A percentile compares a stretch with the other conserved stretches of the same genome.
phyloP scores from a whole-genome alignment of 2,329 filamentous ascomycete genomes.

The Aureobasidium sp. region DNA sequence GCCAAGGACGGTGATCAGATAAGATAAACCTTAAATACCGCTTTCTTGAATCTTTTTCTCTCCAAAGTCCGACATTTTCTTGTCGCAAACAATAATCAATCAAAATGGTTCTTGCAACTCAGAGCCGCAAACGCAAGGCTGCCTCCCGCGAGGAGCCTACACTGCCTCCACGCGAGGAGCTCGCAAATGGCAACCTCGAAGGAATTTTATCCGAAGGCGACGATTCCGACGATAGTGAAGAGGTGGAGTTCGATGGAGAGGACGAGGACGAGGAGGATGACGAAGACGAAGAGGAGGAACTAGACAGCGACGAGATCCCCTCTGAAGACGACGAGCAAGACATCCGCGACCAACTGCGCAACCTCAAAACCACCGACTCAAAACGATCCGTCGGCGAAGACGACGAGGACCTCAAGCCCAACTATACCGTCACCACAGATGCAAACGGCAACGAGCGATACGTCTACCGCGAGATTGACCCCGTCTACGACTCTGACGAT shows the following conservation, averaged over 20 bases:
- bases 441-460: conserved; percentile 89
- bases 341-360: conserved; percentile 39
- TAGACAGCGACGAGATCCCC: conserved; percentile 35
- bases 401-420: conserved; percentile 33
- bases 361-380: conserved; percentile 30
- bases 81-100: conserved; percentile 12
- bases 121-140: conserved; percentile 18
- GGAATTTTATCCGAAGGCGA: conserved; percentile 18
- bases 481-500: conserved; percentile 93
- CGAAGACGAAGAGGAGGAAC: conserved; percentile 30
- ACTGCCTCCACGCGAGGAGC: conserved; percentile 10
- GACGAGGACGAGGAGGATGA: conserved; percentile 27
- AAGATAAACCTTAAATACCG: neutral
- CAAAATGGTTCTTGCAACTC: conserved; percentile 16
- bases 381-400: conserved; percentile 18
- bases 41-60: neutral
- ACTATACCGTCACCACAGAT: conserved; percentile 62
- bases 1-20: neutral
- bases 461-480: conserved; percentile 87
- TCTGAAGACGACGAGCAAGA: conserved; percentile 36
- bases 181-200: conserved; percentile 17
- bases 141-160: conserved; percentile 7
- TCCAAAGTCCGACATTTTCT: conserved; percentile 5
- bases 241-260: conserved; percentile 27
- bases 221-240: conserved; percentile 21